phyloP scores from a whole-genome alignment of 176 grass and related monocot genomes.

The Hsuehochloa calcarea region DNA sequence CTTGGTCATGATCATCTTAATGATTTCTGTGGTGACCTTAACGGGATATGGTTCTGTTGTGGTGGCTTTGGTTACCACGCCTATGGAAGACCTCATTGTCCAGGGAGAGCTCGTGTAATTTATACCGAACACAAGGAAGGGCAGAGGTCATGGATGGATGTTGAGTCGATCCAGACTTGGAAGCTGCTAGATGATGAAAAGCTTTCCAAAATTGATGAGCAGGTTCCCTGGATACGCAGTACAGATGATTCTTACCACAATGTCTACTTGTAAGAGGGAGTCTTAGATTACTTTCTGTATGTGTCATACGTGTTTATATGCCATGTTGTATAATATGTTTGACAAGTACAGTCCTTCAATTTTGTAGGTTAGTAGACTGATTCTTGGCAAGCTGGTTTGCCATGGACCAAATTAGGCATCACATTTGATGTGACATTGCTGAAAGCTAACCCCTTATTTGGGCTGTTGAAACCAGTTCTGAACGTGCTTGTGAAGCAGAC shows the following conservation, averaged over 20 bases:
- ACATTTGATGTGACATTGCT: neutral
- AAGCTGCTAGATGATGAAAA: too few relatives aligned
- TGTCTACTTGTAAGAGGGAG: neutral
- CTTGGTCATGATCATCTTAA: slow-evolving; percentile 96
- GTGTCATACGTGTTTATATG: slow-evolving; percentile 4
- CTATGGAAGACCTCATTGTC: too few relatives aligned
- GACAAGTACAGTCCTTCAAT: neutral
- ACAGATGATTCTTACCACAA: neutral
- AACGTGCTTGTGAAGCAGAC: neutral
- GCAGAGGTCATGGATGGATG: too few relatives aligned
- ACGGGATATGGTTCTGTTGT: too few relatives aligned
- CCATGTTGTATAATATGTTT: slow-evolving; percentile 7
- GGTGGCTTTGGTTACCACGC: too few relatives aligned
- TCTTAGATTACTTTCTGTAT: slow-evolving; percentile 3
- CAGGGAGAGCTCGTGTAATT: too few relatives aligned
- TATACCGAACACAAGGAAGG: too few relatives aligned
- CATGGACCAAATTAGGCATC: neutral
- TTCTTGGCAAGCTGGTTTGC: slow-evolving; percentile 1
- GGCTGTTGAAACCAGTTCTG: slow-evolving; percentile 2
- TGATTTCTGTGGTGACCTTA: too few relatives aligned
- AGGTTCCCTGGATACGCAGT: too few relatives aligned
- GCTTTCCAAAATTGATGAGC: too few relatives aligned
- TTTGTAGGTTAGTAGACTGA: slow-evolving; percentile 30
- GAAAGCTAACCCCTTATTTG: neutral
- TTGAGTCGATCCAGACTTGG: too few relatives aligned